phyloP scores from a whole-genome alignment of 202 grass and related monocot species.

The Panicum hallii region DNA sequence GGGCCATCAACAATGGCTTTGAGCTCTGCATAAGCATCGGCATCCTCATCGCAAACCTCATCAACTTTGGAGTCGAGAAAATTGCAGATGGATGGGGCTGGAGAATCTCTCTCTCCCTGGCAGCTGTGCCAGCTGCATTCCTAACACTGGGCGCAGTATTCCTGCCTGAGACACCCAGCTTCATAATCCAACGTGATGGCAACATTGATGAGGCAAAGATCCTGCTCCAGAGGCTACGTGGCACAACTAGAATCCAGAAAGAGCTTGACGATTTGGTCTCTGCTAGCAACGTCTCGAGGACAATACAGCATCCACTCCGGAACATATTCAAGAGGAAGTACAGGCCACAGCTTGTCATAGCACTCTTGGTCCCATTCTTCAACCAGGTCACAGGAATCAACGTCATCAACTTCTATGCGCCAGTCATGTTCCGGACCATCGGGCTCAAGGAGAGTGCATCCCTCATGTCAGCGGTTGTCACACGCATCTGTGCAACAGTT shows the following conservation, averaged over 20 bases:
- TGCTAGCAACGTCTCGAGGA: slow-evolving; percentile 47
- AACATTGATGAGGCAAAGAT: slow-evolving; percentile 59
- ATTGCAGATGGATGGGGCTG: slow-evolving; percentile 78
- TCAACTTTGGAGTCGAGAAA: slow-evolving; percentile 80
- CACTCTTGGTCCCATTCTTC: slow-evolving; percentile 77
- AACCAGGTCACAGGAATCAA: slow-evolving; percentile 91
- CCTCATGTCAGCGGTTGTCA: slow-evolving; percentile 75
- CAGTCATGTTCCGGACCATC: slow-evolving; percentile 86
- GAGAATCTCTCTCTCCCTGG: slow-evolving; percentile 82
- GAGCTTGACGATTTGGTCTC: slow-evolving; percentile 76
- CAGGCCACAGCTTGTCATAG: slow-evolving; percentile 87
- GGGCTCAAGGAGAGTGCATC: slow-evolving; percentile 77
- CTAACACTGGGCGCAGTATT: slow-evolving; percentile 70
- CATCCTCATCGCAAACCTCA: slow-evolving; percentile 75
- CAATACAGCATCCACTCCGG: slow-evolving; percentile 50
- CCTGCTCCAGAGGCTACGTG: slow-evolving; percentile 75
- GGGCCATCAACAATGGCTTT: slow-evolving; percentile 86
- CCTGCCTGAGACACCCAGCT: slow-evolving; percentile 93
- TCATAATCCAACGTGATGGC: slow-evolving; percentile 66
- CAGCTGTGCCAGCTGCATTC: slow-evolving; percentile 75
- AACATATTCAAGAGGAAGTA: slow-evolving; percentile 63
- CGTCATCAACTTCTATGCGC: slow-evolving; percentile 89
- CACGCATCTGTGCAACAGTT: slow-evolving; percentile 60
- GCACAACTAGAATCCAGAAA: slow-evolving; percentile 62
- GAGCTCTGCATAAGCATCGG: slow-evolving; percentile 90